phyloP scores from a whole-genome alignment of 2,329 filamentous ascomycete genomes.

The Byssochlamys sp. region DNA sequence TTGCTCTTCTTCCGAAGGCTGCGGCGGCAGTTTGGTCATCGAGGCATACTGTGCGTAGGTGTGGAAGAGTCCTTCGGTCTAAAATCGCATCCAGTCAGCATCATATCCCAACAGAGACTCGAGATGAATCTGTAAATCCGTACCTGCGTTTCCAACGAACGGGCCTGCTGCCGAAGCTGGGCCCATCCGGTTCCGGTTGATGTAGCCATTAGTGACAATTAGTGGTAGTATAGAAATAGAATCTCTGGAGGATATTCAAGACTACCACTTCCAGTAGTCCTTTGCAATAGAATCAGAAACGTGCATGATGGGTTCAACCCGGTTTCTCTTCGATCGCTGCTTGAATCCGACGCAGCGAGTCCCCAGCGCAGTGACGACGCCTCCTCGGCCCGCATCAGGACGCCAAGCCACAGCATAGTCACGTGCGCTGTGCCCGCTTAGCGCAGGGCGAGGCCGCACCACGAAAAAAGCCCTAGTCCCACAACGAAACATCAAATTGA shows the following conservation, averaged over 20 bases:
- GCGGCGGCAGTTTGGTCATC: slow-evolving; percentile 65
- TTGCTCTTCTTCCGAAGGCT: slow-evolving; percentile 75
- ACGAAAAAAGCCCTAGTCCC: slow-evolving; percentile 37
- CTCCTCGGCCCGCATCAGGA: background rate
- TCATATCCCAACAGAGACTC: background rate
- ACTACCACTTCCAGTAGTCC: background rate
- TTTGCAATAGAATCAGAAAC: background rate
- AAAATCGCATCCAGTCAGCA: slow-evolving; percentile 1
- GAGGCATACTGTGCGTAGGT: slow-evolving; percentile 85
- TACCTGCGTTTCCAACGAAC: slow-evolving; percentile 83
- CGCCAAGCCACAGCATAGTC: slow-evolving; percentile 10
- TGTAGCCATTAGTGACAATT: slow-evolving; percentile 39
- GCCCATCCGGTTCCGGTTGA: slow-evolving; percentile 67
- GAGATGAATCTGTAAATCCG: background rate
- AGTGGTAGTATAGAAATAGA: background rate
- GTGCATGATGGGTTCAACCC: background rate
- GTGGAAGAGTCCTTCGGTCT: slow-evolving; percentile 67
- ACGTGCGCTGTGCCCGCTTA: slow-evolving; percentile 20
- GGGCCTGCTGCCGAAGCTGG: slow-evolving; percentile 84
- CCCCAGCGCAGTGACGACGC: background rate
- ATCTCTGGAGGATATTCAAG: background rate
- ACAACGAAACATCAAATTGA: slow-evolving; percentile 34
- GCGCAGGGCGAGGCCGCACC: slow-evolving; percentile 15
- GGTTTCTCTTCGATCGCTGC: background rate
- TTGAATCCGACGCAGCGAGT: background rate